These are phyloP conservation scores for Nicotiana noctiflora DNA, from an alignment of 257 asterid genomes.

Conservation along the genomic window DNA sequence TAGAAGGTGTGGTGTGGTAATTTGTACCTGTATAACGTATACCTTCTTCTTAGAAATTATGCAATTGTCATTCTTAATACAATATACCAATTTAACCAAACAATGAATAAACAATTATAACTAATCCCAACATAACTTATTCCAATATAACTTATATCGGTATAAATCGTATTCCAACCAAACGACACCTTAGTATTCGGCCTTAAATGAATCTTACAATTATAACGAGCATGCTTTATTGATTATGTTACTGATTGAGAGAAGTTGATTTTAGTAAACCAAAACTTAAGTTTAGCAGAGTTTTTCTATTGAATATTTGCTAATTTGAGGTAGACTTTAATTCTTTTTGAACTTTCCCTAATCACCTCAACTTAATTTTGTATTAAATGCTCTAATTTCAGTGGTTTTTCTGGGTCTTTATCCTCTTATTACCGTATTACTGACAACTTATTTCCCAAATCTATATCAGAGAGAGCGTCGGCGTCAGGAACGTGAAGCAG, in stretches of 20 bases:
- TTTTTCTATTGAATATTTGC: background rate
- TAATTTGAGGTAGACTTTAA: background rate
- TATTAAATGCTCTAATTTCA: background rate
- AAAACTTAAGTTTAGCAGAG: background rate
- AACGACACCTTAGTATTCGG: no score
- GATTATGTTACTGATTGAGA: background rate
- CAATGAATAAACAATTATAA: no score
- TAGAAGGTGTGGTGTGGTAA: no score
- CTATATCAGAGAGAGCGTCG: constrained; percentile 53
- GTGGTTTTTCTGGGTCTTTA: background rate
- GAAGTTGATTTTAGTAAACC: background rate
- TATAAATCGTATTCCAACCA: no score
- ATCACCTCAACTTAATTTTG: background rate
- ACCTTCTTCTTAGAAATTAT: no score
- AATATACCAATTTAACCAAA: no score
- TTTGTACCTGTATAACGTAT: no score
- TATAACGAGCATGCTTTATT: background rate
- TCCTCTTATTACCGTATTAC: background rate
- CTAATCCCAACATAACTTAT: no score
- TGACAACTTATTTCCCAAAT: constrained; percentile 14
- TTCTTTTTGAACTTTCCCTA: background rate
- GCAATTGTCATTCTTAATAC: no score
- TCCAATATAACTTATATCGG: no score
- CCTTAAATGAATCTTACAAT: background rate
- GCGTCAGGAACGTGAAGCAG: constrained; percentile 57